phyloP scores from a whole-genome alignment of 371 early-diverging fungal genomes.

The Smittium culicis region DNA sequence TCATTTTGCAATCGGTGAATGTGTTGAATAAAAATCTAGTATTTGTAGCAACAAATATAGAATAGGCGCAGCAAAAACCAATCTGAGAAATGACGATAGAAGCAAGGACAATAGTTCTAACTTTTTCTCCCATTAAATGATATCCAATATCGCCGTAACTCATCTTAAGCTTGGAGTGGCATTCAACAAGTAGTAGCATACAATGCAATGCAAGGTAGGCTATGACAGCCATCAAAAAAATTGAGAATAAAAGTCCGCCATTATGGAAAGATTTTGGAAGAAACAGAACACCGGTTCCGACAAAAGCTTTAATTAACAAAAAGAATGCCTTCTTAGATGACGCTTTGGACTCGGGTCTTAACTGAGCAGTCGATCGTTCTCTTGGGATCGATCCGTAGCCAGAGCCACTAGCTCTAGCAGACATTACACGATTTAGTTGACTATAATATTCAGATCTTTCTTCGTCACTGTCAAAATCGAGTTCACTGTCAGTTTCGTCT shows the following conservation, averaged over 20 bases:
- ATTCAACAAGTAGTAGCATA: constrained; percentile 50
- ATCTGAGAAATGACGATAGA: constrained; percentile 78
- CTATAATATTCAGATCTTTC: not conserved
- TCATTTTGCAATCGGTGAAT: constrained; percentile 38
- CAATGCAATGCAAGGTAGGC: constrained; percentile 51
- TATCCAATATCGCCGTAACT: constrained; percentile 87
- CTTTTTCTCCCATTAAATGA: constrained; percentile 59
- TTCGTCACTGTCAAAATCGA: constrained; percentile 32
- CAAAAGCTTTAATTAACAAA: constrained; percentile 56
- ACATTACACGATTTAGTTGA: not conserved
- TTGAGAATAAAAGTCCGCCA: constrained; percentile 57
- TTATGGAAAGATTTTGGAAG: constrained; percentile 67
- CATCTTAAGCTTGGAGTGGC: constrained; percentile 47
- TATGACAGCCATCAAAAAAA: constrained; percentile 44
- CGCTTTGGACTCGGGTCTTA: constrained; percentile 30
- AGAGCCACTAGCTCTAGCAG: not conserved
- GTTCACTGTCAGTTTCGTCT: constrained; percentile 40
- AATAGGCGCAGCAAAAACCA: constrained; percentile 79
- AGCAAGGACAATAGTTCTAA: constrained; percentile 57
- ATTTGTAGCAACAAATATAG: constrained; percentile 72
- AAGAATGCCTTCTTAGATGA: constrained; percentile 56
- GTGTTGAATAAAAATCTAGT: constrained; percentile 49
- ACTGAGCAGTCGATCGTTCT: not conserved
- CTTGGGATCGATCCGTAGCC: not conserved
- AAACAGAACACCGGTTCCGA: constrained; percentile 68